Percentiles rank a stretch among this genome's conserved stretches.
Conservation (phyloP, 139 green algal genomes). For the Coccomyxa sp. region DNA sequence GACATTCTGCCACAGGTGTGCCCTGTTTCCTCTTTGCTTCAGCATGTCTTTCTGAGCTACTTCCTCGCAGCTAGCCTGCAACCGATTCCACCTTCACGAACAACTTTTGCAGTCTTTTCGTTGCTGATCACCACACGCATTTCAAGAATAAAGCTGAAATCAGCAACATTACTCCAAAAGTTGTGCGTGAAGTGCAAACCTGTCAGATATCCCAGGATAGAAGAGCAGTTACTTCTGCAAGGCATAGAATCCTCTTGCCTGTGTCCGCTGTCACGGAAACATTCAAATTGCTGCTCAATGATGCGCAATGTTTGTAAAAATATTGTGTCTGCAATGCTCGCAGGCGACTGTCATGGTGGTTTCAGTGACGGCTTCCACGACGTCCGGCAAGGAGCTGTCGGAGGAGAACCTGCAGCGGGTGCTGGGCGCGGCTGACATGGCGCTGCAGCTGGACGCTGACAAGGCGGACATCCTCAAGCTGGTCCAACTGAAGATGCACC, state of each 20-base stretch:
- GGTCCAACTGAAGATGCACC: slow-evolving; percentile 83
- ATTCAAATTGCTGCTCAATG: too few species aligned
- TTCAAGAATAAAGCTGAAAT: too few species aligned
- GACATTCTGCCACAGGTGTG: slow-evolving; percentile 41
- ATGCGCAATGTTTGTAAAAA: too few species aligned
- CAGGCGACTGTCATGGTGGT: slow-evolving; percentile 96
- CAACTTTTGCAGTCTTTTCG: too few species aligned
- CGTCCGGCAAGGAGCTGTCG: slow-evolving; percentile 65
- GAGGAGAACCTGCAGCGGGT: slow-evolving; percentile 51
- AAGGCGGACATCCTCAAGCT: slow-evolving; percentile 77
- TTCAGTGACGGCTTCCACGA: slow-evolving; percentile 93
- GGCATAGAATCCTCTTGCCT: too few species aligned
- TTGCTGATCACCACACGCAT: too few species aligned
- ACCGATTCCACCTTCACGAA: not conserved
- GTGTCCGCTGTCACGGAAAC: too few species aligned
- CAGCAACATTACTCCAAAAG: too few species aligned
- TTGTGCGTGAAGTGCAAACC: too few species aligned
- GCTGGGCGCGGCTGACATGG: slow-evolving; percentile 70
- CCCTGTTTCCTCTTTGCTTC: slow-evolving; percentile 17
- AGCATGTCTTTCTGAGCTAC: not conserved
- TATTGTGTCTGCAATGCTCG: too few species aligned
- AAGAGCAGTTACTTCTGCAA: too few species aligned
- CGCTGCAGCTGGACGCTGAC: slow-evolving; percentile 79
- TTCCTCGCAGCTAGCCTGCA: too few species aligned
- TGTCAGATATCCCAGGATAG: not conserved